Base-by-base conservation (phyloP, 306 rosid genomes). In the Chamaecrista fasciculata region DNA sequence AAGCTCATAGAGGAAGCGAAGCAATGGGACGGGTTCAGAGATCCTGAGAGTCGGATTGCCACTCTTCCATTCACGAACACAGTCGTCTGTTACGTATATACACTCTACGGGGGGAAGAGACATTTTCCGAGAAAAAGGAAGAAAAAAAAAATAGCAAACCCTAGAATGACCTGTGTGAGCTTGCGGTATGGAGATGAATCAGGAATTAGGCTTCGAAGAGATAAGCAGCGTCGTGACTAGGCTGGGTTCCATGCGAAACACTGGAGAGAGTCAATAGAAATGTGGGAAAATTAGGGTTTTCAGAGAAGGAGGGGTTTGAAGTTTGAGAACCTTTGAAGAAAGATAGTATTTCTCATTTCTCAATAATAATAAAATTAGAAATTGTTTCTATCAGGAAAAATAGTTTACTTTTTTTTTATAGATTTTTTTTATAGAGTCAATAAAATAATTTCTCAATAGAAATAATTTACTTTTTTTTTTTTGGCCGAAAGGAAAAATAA, bases 1-100 rank as follows among this genome's bases (percentile, higher is more conserved):
- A 49, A 94, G 98, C 89, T 94, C 98, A 78, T 80, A 94, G 84
- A 94, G 95, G 66, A 94, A 94, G 53, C 98, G 97, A 61, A 88
- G 86, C 84, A 86, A 73, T 34, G 95, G 94, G 31, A 88, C 92
- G 3, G 90, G 84, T 36, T 85, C 73, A 1, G 94, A 65, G 53
- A 82, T 80, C 81, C 77, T 94, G 83, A 74, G 81, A 73, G 76
- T 71, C 51, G 80, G 74, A 77, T 78, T 94, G 50, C 95, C 96
- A 42, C 51, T 79, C 86, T 53, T 86, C 98, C 96, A 94, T 85
- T 94, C 97, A 66, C 95, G 97, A 82, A 90, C 78, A 66, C 77
- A 77, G 51, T 81, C 96, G 26, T 90, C 92, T 14, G 82, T 83
- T 11, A 90, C 86, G 77, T 78, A 85, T 10, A 68, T 49, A 73